phyloP scores from a whole-genome alignment of 805 yeast species.

The Candida khao-thaluensis region DNA sequence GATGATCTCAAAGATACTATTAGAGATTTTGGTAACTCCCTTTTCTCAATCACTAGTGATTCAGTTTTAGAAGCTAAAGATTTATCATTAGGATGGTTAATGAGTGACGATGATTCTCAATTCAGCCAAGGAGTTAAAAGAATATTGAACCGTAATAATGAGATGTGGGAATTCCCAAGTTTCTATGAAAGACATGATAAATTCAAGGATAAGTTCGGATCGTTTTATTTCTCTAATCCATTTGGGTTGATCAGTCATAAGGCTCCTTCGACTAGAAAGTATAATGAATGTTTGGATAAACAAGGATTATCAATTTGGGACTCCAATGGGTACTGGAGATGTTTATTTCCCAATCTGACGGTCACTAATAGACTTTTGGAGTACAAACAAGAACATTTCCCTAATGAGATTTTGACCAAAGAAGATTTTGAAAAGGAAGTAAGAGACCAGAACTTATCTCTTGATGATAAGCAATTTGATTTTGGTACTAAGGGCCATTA shows the following conservation, averaged over 20 bases:
- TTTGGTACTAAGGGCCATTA: constrained; percentile 54
- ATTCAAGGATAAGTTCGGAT: neutral
- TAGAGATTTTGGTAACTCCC: constrained; percentile 25
- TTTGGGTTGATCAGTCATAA: constrained; percentile 53
- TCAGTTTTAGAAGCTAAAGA: constrained; percentile 23
- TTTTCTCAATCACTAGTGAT: constrained; percentile 24
- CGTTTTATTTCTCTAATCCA: constrained; percentile 21
- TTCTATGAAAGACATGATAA: constrained; percentile 12
- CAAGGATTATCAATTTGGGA: constrained; percentile 84
- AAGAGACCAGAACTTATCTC: constrained; percentile 8
- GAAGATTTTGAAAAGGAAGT: constrained; percentile 54
- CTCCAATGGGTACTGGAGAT: constrained; percentile 82
- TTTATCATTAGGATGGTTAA: constrained; percentile 19
- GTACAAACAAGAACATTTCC: constrained; percentile 23
- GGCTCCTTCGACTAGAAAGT: constrained; percentile 57
- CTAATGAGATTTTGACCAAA: constrained; percentile 43
- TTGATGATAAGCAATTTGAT: constrained; percentile 22
- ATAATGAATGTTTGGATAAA: constrained; percentile 58
- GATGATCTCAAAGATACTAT: constrained; percentile 26
- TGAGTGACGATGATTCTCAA: constrained; percentile 13
- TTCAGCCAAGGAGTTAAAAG: constrained; percentile 1
- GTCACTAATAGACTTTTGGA: constrained; percentile 32
- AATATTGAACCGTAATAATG: constrained; percentile 7
- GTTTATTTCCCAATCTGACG: constrained; percentile 67
- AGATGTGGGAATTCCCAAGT: constrained; percentile 17